A percentile compares a stretch with the other conserved stretches of the same genome.
Conservation (phyloP, 2,329 filamentous ascomycete species). For the Juglanconis oblonga region DNA sequence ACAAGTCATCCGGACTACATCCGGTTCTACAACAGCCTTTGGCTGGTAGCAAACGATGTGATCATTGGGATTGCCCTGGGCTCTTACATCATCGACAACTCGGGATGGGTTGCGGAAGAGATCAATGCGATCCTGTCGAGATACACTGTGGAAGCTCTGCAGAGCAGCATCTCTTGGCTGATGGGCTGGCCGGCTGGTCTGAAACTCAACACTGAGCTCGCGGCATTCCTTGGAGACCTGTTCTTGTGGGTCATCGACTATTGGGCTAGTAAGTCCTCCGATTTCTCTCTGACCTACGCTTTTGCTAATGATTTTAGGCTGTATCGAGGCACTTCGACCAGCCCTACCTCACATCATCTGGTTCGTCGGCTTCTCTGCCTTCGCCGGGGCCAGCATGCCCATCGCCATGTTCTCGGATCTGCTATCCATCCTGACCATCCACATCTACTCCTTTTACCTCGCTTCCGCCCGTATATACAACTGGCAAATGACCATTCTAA, state of each 20-base stretch:
- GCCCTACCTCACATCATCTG: constrained; percentile 83
- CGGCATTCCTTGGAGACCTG: constrained; percentile 88
- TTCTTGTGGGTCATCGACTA: constrained; percentile 99
- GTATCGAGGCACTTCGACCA: constrained; percentile 74
- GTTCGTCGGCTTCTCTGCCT: constrained; percentile 90
- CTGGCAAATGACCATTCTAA: constrained; percentile 96
- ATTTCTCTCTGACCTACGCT: background rate
- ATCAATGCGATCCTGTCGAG: constrained; percentile 72
- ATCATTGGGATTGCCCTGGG: constrained; percentile 97
- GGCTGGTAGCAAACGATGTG: constrained; percentile 97
- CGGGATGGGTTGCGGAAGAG: constrained; percentile 74
- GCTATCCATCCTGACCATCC: constrained; percentile 83
- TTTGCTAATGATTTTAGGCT: constrained; percentile 48
- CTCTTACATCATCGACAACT: constrained; percentile 95
- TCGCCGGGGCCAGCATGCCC: constrained; percentile 94
- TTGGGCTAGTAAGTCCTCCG: constrained; percentile 70
- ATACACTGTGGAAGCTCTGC: constrained; percentile 86
- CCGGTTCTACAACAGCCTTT: constrained; percentile 96
- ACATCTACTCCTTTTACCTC: constrained; percentile 98
- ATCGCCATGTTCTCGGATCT: constrained; percentile 95
- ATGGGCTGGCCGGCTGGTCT: constrained; percentile 94
- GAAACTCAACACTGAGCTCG: constrained; percentile 92
- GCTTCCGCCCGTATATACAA: constrained; percentile 96
- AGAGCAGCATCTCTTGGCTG: constrained; percentile 88
- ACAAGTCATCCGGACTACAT: constrained; percentile 97